Conservation (phyloP, 148 eudicot genomes). For the Bassia scoparia region DNA sequence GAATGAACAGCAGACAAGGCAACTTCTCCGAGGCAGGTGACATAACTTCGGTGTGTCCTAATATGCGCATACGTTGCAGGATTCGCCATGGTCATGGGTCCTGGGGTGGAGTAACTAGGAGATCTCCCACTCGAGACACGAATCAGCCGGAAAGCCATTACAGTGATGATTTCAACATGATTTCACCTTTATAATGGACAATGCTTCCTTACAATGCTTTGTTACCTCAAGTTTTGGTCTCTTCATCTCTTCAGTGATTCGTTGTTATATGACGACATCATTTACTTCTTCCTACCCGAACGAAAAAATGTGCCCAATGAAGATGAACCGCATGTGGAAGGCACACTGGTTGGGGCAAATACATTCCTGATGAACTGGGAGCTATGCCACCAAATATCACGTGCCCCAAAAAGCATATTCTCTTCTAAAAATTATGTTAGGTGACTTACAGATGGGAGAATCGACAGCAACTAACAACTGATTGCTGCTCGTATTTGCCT, state of each 20-base stretch:
- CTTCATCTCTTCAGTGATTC: slow-evolving; percentile 37
- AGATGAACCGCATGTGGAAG: slow-evolving; percentile 41
- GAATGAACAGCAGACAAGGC: slow-evolving; percentile 25
- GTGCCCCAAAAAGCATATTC: background rate
- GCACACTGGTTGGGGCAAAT: slow-evolving; percentile 44
- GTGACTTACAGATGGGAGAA: no score
- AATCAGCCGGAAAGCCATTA: slow-evolving; percentile 41
- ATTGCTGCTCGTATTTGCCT: no score
- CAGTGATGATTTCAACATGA: slow-evolving; percentile 38
- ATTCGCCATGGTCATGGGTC: slow-evolving; percentile 54
- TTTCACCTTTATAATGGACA: slow-evolving; percentile 39
- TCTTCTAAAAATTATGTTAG: no score
- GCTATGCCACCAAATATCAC: slow-evolving; percentile 24
- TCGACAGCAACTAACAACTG: no score
- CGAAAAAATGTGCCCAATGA: slow-evolving; percentile 42
- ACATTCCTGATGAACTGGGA: slow-evolving; percentile 39
- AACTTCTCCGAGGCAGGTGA: slow-evolving; percentile 24
- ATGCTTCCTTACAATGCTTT: slow-evolving; percentile 39
- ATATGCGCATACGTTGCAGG: slow-evolving; percentile 38
- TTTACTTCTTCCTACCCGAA: slow-evolving; percentile 43
- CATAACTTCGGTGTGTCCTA: slow-evolving; percentile 28
- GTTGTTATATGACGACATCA: slow-evolving; percentile 36
- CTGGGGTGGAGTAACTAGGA: slow-evolving; percentile 42
- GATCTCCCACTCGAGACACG: slow-evolving; percentile 43
- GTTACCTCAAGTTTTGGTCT: slow-evolving; percentile 40